Evolutionary conservation across 495 filamentous ascomycete species (phyloP).

Genomic region (Hypoxylon lenormandii): DNA sequence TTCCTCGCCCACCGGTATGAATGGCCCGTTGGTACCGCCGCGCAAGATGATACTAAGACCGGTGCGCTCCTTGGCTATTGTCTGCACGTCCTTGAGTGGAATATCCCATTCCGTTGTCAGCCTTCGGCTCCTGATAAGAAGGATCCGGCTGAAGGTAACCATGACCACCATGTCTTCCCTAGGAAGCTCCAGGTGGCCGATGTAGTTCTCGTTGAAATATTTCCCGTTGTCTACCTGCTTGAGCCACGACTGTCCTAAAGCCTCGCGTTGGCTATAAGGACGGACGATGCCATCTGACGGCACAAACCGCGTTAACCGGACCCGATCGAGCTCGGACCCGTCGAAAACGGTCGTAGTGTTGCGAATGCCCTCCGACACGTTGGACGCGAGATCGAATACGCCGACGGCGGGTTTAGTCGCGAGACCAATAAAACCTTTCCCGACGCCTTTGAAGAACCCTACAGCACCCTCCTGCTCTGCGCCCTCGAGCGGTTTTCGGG

Average conservation of each 20-base stretch:
- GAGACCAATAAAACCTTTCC: conserved; percentile 90
- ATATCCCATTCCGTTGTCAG: conserved; percentile 94
- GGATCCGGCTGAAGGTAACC: conserved; percentile 90
- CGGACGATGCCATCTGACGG: conserved; percentile 91
- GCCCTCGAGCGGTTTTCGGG: conserved; percentile 91
- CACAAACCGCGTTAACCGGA: conserved; percentile 90
- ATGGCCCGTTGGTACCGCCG: conserved; percentile 91
- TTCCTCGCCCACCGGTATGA: conserved; percentile 92
- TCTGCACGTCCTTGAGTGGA: conserved; percentile 93
- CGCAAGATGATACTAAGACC: conserved; percentile 89
- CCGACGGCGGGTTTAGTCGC: conserved; percentile 97
- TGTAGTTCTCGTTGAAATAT: conserved; percentile 97
- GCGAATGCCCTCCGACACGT: conserved; percentile 93
- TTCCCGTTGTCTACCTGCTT: conserved; percentile 97
- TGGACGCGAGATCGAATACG: conserved; percentile 95
- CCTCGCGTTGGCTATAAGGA: conserved; percentile 94
- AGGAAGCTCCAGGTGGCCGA: conserved; percentile 92
- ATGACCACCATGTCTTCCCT: conserved; percentile 92
- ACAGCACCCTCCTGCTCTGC: conserved; percentile 93
- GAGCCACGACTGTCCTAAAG: conserved; percentile 97
- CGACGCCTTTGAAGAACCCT: conserved; percentile 96
- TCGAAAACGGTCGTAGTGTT: conserved; percentile 99
- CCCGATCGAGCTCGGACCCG: conserved; percentile 89
- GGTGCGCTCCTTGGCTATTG: conserved; percentile 94
- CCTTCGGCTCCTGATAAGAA: conserved; percentile 86